These are phyloP conservation scores for Suhomyces guaymorum DNA, from an alignment of 1,139 yeast genomes.

Conservation along the genomic window DNA sequence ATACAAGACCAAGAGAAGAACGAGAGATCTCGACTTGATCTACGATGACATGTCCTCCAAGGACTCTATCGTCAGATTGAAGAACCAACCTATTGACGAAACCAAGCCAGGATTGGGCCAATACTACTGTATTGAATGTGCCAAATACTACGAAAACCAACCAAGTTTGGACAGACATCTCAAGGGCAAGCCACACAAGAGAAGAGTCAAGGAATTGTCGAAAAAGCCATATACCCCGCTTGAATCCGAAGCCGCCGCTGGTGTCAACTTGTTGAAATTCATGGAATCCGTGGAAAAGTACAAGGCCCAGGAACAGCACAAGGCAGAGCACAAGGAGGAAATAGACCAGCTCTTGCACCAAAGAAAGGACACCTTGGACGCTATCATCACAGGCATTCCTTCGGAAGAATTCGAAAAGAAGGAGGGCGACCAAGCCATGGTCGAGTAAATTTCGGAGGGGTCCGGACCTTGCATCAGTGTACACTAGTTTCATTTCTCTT, in stretches of 20 bases:
- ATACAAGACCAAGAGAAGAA: conserved; percentile 80
- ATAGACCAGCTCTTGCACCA: conserved; percentile 37
- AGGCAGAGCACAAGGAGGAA: conserved; percentile 41
- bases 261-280: conserved; percentile 69
- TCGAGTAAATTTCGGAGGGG: conserved; percentile 2
- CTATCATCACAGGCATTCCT: conserved; percentile 39
- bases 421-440: conserved; percentile 10
- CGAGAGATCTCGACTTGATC: conserved; percentile 82
- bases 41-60: conserved; percentile 69
- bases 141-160: conserved; percentile 84
- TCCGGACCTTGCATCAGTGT: conserved; percentile 1
- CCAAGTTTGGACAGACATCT: conserved; percentile 70
- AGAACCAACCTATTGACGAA: conserved; percentile 86
- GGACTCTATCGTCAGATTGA: conserved; percentile 60
- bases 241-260: conserved; percentile 91
- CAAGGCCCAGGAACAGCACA: conserved; percentile 42
- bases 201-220: conserved; percentile 75
- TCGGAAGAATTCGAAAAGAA: conserved; percentile 20
- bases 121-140: conserved; percentile 91
- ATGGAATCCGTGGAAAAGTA: conserved; percentile 60
- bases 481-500: conserved; percentile 10
- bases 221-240: conserved; percentile 81
- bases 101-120: conserved; percentile 93
- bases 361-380: conserved; percentile 44
- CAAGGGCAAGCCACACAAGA: conserved; percentile 76